Conservation (phyloP, 371 early-diverging fungal genomes). For the Rhizopus stolonifer region DNA sequence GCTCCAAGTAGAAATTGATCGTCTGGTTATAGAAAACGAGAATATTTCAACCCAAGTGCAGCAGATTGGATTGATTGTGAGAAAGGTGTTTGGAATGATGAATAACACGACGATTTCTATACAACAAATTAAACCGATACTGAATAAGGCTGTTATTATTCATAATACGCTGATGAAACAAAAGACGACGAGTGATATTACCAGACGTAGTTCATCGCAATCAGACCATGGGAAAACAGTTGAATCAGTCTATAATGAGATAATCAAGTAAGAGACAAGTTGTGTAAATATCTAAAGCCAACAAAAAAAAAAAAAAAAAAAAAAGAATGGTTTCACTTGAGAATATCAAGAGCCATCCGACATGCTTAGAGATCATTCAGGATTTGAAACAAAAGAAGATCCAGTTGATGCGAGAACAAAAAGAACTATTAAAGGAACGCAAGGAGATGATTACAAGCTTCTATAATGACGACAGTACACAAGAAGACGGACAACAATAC, state of each 20-base stretch:
- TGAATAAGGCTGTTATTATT: constrained; percentile 8
- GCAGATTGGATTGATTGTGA: constrained; percentile 15
- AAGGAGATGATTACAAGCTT: constrained; percentile 40
- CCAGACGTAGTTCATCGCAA: neutral
- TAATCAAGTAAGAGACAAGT: neutral
- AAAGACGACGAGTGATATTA: neutral
- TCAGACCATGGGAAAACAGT: neutral
- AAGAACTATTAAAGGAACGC: constrained; percentile 66
- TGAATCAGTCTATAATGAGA: neutral
- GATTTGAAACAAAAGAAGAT: constrained; percentile 21
- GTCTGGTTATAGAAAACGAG: constrained; percentile 6
- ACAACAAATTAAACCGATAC: constrained; percentile 11
- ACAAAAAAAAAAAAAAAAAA: too few species aligned
- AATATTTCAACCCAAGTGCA: constrained; percentile 7
- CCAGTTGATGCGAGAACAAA: constrained; percentile 61
- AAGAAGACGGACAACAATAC: constrained; percentile 51
- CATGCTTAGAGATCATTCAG: constrained; percentile 15
- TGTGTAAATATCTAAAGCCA: too few species aligned
- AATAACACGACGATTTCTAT: constrained; percentile 5
- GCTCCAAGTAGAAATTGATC: neutral
- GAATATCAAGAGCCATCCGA: constrained; percentile 10
- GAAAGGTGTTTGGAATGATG: constrained; percentile 11
- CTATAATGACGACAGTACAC: constrained; percentile 33
- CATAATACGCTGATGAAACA: constrained; percentile 3
- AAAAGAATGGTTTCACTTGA: constrained; percentile 13